Evolutionary conservation across 345 rosid species (phyloP).

Genomic region (Eucalyptus sp.): DNA sequence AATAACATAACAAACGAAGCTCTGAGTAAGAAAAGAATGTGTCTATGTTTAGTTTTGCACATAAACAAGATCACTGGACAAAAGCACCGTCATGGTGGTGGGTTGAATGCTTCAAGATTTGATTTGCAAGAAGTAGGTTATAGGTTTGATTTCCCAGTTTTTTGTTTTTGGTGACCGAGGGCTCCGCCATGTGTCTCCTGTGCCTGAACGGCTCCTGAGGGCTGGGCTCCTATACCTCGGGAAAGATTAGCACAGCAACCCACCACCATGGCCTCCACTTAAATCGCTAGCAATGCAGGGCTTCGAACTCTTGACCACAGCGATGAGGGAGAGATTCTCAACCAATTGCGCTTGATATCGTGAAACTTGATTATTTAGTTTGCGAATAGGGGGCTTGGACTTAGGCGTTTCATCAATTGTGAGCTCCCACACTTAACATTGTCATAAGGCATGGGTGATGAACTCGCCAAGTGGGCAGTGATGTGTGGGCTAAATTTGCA

Average conservation of each 20-base stretch:
- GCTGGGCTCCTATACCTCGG: no score
- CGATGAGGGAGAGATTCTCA: no score
- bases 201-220: no score
- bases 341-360: background rate
- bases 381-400: background rate
- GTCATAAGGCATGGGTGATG: background rate
- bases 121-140: background rate
- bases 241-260: no score
- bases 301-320: no score
- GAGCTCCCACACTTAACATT: background rate
- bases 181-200: no score
- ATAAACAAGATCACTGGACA: background rate
- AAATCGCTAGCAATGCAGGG: no score
- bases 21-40: background rate
- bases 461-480: background rate
- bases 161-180: background rate
- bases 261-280: no score
- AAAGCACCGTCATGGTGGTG: background rate
- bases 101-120: background rate
- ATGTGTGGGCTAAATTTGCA: background rate
- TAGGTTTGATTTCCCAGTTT: background rate
- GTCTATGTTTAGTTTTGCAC: background rate
- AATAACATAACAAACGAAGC: background rate
- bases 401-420: background rate
- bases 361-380: background rate